phyloP scores from a whole-genome alignment of 2,329 filamentous ascomycete species.

The Fusarium transvaalense region DNA sequence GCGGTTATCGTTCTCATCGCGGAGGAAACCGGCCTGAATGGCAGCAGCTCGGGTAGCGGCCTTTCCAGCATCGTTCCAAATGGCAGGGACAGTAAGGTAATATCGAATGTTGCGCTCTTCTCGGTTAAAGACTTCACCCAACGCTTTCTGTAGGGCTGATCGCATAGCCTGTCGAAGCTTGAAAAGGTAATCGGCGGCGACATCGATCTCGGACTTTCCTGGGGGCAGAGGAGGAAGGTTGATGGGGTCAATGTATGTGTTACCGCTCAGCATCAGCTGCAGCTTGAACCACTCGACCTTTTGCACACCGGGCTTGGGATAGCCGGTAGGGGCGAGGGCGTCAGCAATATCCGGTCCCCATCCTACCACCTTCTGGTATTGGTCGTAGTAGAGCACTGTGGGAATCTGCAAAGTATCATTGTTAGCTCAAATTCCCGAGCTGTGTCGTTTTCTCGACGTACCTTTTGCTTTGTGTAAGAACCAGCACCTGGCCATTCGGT shows the following conservation, averaged over 20 bases:
- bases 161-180: constrained; percentile 98
- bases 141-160: constrained; percentile 92
- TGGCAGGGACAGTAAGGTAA: constrained; percentile 97
- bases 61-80: constrained; percentile 99
- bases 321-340: constrained; percentile 94
- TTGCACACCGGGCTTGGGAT: constrained; percentile 96
- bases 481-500: constrained; percentile 98
- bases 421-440: constrained; percentile 24
- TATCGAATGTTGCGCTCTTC: constrained; percentile 98
- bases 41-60: constrained; percentile 95
- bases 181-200: constrained; percentile 99
- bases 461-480: constrained; percentile 99
- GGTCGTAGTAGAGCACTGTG: constrained; percentile 99
- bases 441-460: constrained; percentile 54
- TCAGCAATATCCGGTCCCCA: constrained; percentile 99
- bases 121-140: constrained; percentile 97
- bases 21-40: constrained; percentile 95
- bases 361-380: constrained; percentile 99
- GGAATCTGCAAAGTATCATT: constrained; percentile 75
- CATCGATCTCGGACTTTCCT: constrained; percentile 98
- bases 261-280: constrained; percentile 97
- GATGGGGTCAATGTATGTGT: constrained; percentile 99
- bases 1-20: constrained; percentile 97
- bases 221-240: constrained; percentile 97
- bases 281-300: constrained; percentile 99